phyloP scores from a whole-genome alignment of 148 eudicot genomes.

The Silene conica region DNA sequence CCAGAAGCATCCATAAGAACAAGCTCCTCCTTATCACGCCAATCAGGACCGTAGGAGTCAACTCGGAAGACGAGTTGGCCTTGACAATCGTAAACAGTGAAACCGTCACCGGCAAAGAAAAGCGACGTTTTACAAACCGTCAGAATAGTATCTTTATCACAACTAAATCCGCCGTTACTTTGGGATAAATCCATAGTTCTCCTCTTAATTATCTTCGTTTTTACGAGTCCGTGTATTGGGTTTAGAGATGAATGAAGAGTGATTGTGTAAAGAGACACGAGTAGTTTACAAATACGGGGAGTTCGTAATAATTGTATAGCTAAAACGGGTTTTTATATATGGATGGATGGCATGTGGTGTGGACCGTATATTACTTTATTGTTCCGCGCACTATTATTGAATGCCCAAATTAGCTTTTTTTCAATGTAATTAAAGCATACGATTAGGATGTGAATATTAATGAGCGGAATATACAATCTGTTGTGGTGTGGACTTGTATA shows the following conservation, averaged over 20 bases:
- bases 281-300: background rate
- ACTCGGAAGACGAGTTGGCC: slow-evolving; percentile 76
- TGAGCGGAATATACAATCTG: too few species aligned
- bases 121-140: slow-evolving; percentile 69
- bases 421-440: too few species aligned
- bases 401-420: too few species aligned
- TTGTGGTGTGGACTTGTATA: too few species aligned
- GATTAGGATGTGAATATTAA: too few species aligned
- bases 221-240: background rate
- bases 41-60: slow-evolving; percentile 75
- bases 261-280: background rate
- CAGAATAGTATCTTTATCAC: slow-evolving; percentile 45
- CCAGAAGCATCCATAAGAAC: slow-evolving; percentile 84
- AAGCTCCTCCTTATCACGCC: slow-evolving; percentile 53
- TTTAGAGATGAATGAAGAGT: background rate
- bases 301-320: background rate
- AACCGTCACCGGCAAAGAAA: slow-evolving; percentile 79
- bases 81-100: slow-evolving; percentile 61
- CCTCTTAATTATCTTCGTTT: background rate
- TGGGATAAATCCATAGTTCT: background rate
- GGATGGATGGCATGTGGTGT: background rate
- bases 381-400: background rate
- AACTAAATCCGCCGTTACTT: slow-evolving; percentile 11
- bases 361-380: background rate
- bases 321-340: background rate